Evolutionary conservation across 768 basidiomycete genomes (phyloP).

Genomic region (Artomyces pyxidatus): DNA sequence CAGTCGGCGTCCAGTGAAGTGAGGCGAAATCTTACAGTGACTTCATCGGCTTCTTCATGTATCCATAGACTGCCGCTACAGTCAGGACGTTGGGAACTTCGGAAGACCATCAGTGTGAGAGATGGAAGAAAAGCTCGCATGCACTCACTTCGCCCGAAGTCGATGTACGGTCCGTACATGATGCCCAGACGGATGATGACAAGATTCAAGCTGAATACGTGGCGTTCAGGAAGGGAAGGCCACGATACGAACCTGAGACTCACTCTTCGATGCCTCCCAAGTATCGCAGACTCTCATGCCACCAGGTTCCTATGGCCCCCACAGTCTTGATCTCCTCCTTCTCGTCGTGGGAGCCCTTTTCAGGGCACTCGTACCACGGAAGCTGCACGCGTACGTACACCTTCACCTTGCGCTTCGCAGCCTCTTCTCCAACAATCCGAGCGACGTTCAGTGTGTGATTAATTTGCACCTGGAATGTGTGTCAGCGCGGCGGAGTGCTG

Average conservation of each 20-base stretch:
- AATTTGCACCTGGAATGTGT: conserved; percentile 57
- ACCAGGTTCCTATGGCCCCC: conserved; percentile 72
- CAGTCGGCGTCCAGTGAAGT: not conserved
- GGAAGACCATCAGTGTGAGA: not conserved
- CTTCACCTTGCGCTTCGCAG: conserved; percentile 69
- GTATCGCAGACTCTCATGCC: conserved; percentile 78
- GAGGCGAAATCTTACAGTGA: conserved; percentile 46
- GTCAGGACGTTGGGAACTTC: conserved; percentile 65
- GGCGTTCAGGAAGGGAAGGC: not conserved
- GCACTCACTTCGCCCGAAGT: conserved; percentile 39
- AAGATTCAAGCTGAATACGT: conserved; percentile 55
- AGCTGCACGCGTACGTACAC: conserved; percentile 73
- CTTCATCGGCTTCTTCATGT: conserved; percentile 80
- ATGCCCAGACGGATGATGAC: conserved; percentile 71
- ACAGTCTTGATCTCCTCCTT: conserved; percentile 67
- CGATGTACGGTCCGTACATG: conserved; percentile 75
- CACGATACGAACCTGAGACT: conserved; percentile 14
- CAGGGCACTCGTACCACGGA: conserved; percentile 70
- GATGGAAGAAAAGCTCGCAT: too few relatives aligned
- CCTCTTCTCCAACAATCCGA: conserved; percentile 63
- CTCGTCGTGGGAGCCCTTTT: conserved; percentile 59
- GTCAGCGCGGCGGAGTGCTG: too few relatives aligned
- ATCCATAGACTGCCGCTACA: conserved; percentile 73
- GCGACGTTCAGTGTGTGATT: conserved; percentile 65
- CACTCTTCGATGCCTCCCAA: conserved; percentile 70